Conservation (phyloP, 257 asterid species). For the Knoxia roxburghii region DNA sequence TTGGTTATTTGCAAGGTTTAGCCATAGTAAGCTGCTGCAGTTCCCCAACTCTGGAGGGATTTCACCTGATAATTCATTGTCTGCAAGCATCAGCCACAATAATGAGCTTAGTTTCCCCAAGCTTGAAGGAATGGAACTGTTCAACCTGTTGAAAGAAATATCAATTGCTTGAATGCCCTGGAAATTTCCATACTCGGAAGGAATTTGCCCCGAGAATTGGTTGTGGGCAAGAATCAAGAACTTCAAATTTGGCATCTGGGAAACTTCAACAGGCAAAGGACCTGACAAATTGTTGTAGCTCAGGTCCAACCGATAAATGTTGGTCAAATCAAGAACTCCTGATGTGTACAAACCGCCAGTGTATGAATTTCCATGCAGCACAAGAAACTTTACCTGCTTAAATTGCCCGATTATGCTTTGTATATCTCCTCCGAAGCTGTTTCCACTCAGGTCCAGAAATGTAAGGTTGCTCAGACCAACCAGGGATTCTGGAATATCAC, state of each 20-base stretch:
- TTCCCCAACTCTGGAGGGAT: conserved; percentile 75
- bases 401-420: conserved; percentile 59
- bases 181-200: conserved; percentile 60
- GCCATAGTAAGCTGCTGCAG: conserved; percentile 80
- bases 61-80: conserved; percentile 50
- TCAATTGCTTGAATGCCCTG: conserved; percentile 74
- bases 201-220: conserved; percentile 65
- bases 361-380: conserved; percentile 56
- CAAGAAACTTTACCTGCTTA: conserved; percentile 56
- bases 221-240: conserved; percentile 73
- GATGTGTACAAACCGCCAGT: conserved; percentile 59
- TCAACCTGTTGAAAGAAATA: conserved; percentile 63
- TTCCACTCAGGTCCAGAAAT: conserved; percentile 69
- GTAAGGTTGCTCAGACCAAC: conserved; percentile 36
- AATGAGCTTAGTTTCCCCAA: conserved; percentile 66
- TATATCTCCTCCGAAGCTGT: conserved; percentile 61
- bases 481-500: conserved; percentile 64
- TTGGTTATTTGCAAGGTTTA: conserved; percentile 63
- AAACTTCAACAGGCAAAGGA: conserved; percentile 51
- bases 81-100: conserved; percentile 87
- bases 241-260: conserved; percentile 48
- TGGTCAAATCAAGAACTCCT: conserved; percentile 49
- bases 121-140: conserved; percentile 54
- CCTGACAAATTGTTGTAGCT: conserved; percentile 74
- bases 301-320: conserved; percentile 62